Evolutionary conservation across 2,329 filamentous ascomycete species (phyloP), one percentile per base, ranked within the genome.

Genomic region (Colletotrichum sp.): DNA sequence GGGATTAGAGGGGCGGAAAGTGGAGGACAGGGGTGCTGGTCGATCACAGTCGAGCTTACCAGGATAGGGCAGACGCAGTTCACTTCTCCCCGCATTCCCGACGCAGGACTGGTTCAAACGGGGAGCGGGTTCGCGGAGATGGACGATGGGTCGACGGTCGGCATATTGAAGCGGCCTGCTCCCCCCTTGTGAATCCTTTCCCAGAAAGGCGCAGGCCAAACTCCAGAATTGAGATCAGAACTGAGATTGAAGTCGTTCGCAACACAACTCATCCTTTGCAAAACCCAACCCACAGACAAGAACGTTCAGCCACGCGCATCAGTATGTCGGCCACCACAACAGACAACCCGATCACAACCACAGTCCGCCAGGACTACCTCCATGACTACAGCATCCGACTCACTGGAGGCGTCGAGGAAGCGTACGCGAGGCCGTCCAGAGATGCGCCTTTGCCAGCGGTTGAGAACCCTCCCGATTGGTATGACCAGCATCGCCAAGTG

Each of bases 401-500:
- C 28, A 75, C 74, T 4, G 70, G 74, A 8, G 74, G 70, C 8
- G 39, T 75, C 43, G 74, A 75, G 22, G 74, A 75, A 55, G 70
- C 74, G 8, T 73, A 73, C 48, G 32, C 74, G 27, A 68, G 70
- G 65, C 64, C 56, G 25, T 73, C 71, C 16, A 66, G 65, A 10
- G 70, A 75, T 34, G 74, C 58, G 34, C 64, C 70, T 48, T 16
- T 52, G 56, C 74, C 74, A 22, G 32, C 48, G 25, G 74, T 56
- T 22, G 65, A 66, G 56, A 76, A 78, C 39, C 78, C 78, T 4
- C 70, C 78, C 5, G 55, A 70, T 32, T 81, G 80, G 80, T 66
- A 77, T 8, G 69, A 74, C 5, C 70, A 70, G 32, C 74, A 80
- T 55, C 76, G 80, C 5, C 78, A 79, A 3, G 78, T 81, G 5